Evolutionary conservation across 495 filamentous ascomycete species (phyloP).

Genomic region (Xeromyces bisporus): DNA sequence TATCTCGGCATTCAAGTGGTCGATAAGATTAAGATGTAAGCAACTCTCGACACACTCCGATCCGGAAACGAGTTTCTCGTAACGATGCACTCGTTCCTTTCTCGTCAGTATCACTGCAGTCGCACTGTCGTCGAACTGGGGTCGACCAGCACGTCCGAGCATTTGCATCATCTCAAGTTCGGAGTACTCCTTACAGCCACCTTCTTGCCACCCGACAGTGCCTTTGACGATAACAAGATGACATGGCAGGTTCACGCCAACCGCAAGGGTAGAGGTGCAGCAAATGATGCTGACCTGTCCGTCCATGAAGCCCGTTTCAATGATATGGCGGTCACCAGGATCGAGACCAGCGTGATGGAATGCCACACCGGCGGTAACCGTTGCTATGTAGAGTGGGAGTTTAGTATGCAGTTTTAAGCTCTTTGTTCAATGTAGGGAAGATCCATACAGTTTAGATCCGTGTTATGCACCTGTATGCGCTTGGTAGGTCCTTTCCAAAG

Average conservation of each 20-base stretch:
- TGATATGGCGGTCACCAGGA: slow-evolving; percentile 43
- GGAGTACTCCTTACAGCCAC: slow-evolving; percentile 55
- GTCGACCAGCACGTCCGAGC: slow-evolving; percentile 83
- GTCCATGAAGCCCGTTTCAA: slow-evolving; percentile 59
- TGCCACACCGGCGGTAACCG: slow-evolving; percentile 56
- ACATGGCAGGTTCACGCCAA: slow-evolving; percentile 87
- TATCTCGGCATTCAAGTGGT: slow-evolving; percentile 90
- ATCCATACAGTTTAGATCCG: slow-evolving; percentile 40
- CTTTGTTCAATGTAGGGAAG: too few species aligned
- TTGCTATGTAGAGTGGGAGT: slow-evolving; percentile 20
- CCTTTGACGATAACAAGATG: slow-evolving; percentile 89
- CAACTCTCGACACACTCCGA: slow-evolving; percentile 74
- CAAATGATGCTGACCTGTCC: slow-evolving; percentile 79
- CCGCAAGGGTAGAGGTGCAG: slow-evolving; percentile 85
- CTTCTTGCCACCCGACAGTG: slow-evolving; percentile 55
- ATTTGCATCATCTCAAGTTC: slow-evolving; percentile 98
- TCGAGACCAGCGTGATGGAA: slow-evolving; percentile 91
- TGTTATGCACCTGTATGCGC: slow-evolving; percentile 38
- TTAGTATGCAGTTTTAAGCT: too few species aligned
- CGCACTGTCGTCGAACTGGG: slow-evolving; percentile 79
- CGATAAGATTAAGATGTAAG: slow-evolving; percentile 73
- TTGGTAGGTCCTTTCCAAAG: slow-evolving; percentile 51
- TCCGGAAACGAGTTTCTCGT: slow-evolving; percentile 72
- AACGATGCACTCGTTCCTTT: slow-evolving; percentile 45
- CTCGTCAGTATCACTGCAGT: slow-evolving; percentile 78